Percentiles rank a stretch among this genome's conserved stretches.
Evolutionary conservation across 768 basidiomycete species (phyloP).

Genomic region (Dacryopinax primogenitus): DNA sequence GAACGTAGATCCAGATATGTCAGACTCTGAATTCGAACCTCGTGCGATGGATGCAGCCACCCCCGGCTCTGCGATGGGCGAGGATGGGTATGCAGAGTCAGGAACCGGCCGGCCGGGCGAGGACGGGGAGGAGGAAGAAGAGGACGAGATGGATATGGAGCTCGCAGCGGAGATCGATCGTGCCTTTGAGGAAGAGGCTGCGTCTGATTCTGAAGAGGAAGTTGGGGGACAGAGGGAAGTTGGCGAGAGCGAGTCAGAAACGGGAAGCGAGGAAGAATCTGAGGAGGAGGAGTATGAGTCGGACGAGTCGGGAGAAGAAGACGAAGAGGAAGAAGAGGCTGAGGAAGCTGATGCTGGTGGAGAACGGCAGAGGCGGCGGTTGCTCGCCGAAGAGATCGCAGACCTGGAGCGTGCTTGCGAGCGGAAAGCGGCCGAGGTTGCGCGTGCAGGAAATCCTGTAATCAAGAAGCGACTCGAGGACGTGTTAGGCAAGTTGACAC

Average conservation of each 20-base stretch:
- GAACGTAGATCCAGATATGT: conserved; percentile 80
- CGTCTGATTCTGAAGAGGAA: conserved; percentile 19
- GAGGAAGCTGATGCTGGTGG: conserved; percentile 17
- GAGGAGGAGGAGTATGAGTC: conserved; percentile 39
- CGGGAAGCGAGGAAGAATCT: conserved; percentile 54
- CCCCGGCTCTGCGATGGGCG: conserved; percentile 44
- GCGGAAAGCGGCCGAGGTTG: conserved; percentile 73
- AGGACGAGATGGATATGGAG: conserved; percentile 78
- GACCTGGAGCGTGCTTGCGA: conserved; percentile 79
- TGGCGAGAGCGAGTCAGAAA: conserved; percentile 35
- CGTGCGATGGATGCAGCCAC: conserved; percentile 54
- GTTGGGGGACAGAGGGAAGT: conserved; percentile 39
- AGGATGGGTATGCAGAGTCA: conserved; percentile 35
- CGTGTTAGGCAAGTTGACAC: conserved; percentile 71
- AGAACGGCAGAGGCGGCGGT: conserved; percentile 37
- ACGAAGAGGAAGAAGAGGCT: conserved; percentile 36
- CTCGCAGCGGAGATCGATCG: conserved; percentile 77
- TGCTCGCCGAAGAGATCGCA: conserved; percentile 77
- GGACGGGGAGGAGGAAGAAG: conserved; percentile 38
- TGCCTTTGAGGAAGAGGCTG: conserved; percentile 45
- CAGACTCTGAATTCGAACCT: conserved; percentile 77
- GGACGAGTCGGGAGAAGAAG: conserved; percentile 69
- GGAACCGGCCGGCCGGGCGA: conserved; percentile 35
- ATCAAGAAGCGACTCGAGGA: conserved; percentile 94
- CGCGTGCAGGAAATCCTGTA: conserved; percentile 71